Evolutionary conservation across 179 eudicot species (phyloP).

Genomic region (Vitellaria paradoxa): DNA sequence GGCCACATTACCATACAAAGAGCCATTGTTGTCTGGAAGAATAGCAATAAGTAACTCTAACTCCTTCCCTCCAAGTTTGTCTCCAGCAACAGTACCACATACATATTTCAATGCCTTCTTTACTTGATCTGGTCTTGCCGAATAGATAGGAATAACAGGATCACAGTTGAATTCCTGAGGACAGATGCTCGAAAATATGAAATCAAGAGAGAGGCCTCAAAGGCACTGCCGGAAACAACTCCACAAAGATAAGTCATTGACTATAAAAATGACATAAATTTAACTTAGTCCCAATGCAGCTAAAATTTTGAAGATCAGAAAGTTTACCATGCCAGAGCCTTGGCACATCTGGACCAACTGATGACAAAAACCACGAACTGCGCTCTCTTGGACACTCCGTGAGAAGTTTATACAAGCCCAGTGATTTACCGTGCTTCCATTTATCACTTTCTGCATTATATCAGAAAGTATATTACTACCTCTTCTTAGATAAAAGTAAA

Average conservation of each 20-base stretch:
- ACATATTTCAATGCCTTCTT: slow-evolving; percentile 71
- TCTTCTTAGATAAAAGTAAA: not conserved
- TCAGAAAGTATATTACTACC: not conserved
- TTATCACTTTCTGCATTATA: slow-evolving; percentile 64
- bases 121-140: slow-evolving; percentile 81
- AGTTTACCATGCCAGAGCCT: slow-evolving; percentile 77
- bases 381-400: slow-evolving; percentile 63
- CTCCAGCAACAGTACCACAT: slow-evolving; percentile 37
- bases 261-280: not conserved
- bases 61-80: slow-evolving; percentile 66
- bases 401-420: slow-evolving; percentile 97
- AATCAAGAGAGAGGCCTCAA: slow-evolving; percentile 2
- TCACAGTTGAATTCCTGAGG: slow-evolving; percentile 67
- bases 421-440: slow-evolving; percentile 66
- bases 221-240: not conserved
- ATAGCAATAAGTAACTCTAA: slow-evolving; percentile 74
- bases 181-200: not conserved
- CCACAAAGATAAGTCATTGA: not conserved
- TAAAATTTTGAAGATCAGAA: not conserved
- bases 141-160: slow-evolving; percentile 65
- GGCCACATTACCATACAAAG: slow-evolving; percentile 55
- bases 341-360: slow-evolving; percentile 86
- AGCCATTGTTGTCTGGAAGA: slow-evolving; percentile 82
- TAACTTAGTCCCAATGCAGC: not conserved
- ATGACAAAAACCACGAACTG: slow-evolving; percentile 77